A percentile compares a stretch with the other conserved stretches of the same genome.
phyloP scores from a whole-genome alignment of 495 filamentous ascomycete genomes.

The Penicillium macrosclerotiorum region DNA sequence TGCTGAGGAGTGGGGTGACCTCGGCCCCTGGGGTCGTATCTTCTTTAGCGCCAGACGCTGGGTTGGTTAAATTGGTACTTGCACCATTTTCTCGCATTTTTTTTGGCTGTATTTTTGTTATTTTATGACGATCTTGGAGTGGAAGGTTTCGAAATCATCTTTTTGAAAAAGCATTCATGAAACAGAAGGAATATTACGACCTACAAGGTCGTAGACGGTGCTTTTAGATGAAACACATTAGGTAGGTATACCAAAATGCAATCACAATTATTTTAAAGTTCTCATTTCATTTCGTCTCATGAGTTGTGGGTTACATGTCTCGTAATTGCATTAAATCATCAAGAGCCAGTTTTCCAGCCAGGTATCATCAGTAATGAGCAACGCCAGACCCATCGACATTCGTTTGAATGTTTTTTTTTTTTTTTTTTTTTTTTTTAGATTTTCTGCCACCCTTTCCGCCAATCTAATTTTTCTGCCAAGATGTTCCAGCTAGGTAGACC shows the following conservation, averaged over 20 bases:
- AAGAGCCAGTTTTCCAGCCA: conserved; percentile 2
- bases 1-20: conserved; percentile 74
- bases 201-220: conserved; percentile 2
- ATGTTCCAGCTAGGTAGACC: conserved; percentile 50
- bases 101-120: conserved; percentile 14
- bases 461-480: conserved; percentile 45
- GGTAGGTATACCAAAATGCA: conserved; percentile 15
- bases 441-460: conserved; percentile 19
- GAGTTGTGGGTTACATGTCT: background rate
- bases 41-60: conserved; percentile 80
- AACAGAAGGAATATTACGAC: background rate
- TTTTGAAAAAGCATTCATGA: conserved; percentile 4
- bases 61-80: conserved; percentile 62
- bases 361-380: background rate
- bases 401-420: background rate
- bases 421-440: background rate
- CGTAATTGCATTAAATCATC: conserved; percentile 6
- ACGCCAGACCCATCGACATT: background rate
- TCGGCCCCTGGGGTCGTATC: conserved; percentile 82
- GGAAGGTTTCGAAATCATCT: conserved; percentile 2
- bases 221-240: conserved; percentile 7
- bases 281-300: background rate
- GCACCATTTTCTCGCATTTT: conserved; percentile 2
- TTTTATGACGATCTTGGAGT: conserved; percentile 9
- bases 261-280: background rate